Conservation (phyloP, 1,139 yeast species). For the Pichia sp. region DNA sequence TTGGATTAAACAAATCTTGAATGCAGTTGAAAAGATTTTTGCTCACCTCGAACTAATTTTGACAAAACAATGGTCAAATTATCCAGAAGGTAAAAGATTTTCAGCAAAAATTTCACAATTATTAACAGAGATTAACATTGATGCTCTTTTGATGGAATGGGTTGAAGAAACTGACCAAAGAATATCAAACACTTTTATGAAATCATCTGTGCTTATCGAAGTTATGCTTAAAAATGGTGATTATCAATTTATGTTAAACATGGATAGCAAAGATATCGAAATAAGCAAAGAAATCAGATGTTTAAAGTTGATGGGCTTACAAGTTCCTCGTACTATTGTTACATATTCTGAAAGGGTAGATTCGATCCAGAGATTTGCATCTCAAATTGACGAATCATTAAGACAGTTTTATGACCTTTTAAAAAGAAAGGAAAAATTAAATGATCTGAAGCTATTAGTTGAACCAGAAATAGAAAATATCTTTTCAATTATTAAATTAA, state of each 20-base stretch:
- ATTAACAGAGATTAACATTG: slow-evolving; percentile 44
- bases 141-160: slow-evolving; percentile 50
- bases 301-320: slow-evolving; percentile 51
- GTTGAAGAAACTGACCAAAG: slow-evolving; percentile 28
- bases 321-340: slow-evolving; percentile 53
- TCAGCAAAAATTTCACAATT: slow-evolving; percentile 48
- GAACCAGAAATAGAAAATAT: slow-evolving; percentile 39
- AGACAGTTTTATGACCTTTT: slow-evolving; percentile 33
- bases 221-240: slow-evolving; percentile 4
- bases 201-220: slow-evolving; percentile 41
- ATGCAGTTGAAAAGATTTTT: slow-evolving; percentile 41
- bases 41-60: slow-evolving; percentile 50
- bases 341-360: slow-evolving; percentile 45
- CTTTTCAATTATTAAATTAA: slow-evolving; percentile 17
- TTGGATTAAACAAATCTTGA: slow-evolving; percentile 50
- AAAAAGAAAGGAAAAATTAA: slow-evolving; percentile 32
- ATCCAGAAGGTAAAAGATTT: slow-evolving; percentile 70
- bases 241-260: slow-evolving; percentile 40
- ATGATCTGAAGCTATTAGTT: slow-evolving; percentile 44
- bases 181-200: slow-evolving; percentile 26
- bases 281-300: slow-evolving; percentile 55
- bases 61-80: slow-evolving; percentile 76
- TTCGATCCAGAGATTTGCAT: slow-evolving; percentile 57
- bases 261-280: slow-evolving; percentile 45
- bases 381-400: slow-evolving; percentile 51